A percentile compares a stretch with the other conserved stretches of the same genome.
Evolutionary conservation across 2,329 filamentous ascomycete species (phyloP).

Genomic region (Exophiala oligosperma): DNA sequence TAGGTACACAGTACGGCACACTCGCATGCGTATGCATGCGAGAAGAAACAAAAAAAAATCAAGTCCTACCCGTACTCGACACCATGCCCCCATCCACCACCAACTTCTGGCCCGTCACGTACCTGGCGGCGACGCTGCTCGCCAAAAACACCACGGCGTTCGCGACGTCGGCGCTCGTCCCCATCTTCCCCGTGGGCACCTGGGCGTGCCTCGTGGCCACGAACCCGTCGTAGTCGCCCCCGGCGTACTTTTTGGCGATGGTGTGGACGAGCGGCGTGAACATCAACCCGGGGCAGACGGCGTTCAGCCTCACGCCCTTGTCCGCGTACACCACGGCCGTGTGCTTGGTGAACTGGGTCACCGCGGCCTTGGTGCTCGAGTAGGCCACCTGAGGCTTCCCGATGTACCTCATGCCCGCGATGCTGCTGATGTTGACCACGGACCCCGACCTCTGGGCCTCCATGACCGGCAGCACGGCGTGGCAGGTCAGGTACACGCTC

Average conservation of each 20-base stretch:
- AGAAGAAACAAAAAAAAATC: background rate
- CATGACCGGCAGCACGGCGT: constrained; percentile 57
- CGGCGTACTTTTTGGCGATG: constrained; percentile 47
- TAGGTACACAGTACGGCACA: too few species aligned
- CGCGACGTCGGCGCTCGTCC: constrained; percentile 61
- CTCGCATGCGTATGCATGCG: too few species aligned
- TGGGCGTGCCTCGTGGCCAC: constrained; percentile 54
- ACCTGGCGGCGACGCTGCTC: constrained; percentile 55
- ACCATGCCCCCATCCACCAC: constrained; percentile 49
- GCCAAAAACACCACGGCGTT: constrained; percentile 59
- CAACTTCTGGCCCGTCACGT: constrained; percentile 60
- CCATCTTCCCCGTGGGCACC: constrained; percentile 61
- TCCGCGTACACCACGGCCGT: constrained; percentile 49
- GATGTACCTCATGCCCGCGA: constrained; percentile 56
- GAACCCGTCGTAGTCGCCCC: constrained; percentile 52
- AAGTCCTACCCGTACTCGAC: constrained; percentile 27
- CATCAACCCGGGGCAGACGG: constrained; percentile 58
- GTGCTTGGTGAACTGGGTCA: constrained; percentile 50
- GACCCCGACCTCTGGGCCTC: constrained; percentile 46
- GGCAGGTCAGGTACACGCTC: constrained; percentile 55
- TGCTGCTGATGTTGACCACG: constrained; percentile 52
- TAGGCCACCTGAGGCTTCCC: constrained; percentile 53
- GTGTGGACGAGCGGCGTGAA: constrained; percentile 53
- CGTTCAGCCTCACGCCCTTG: constrained; percentile 53
- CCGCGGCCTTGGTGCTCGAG: constrained; percentile 50